Percentiles rank a stretch among this genome's conserved stretches.
phyloP scores from a whole-genome alignment of 495 filamentous ascomycete species.

The Penicillium daleae region DNA sequence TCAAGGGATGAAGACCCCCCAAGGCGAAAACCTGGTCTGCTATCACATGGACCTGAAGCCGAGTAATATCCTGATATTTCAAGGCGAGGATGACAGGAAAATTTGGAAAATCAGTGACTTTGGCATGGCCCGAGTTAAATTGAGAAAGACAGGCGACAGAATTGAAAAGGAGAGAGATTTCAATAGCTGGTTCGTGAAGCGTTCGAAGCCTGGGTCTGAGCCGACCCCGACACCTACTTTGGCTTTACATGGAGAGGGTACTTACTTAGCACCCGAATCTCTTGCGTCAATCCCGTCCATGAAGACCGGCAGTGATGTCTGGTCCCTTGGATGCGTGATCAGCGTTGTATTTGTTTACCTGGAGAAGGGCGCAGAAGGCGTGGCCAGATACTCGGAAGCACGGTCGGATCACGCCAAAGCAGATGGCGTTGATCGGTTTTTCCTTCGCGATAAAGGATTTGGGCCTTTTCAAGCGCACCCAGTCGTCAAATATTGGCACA shows the following conservation, averaged over 20 bases:
- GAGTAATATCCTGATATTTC: background rate
- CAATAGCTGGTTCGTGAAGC: background rate
- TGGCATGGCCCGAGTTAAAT: background rate
- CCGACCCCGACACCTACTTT: background rate
- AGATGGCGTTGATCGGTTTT: background rate
- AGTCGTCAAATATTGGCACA: background rate
- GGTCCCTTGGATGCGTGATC: background rate
- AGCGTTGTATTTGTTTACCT: background rate
- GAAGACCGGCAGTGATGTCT: background rate
- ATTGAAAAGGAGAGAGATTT: background rate
- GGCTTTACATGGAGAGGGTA: background rate
- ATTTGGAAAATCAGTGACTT: background rate
- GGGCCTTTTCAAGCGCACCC: background rate
- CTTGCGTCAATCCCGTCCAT: background rate
- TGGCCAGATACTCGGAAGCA: background rate
- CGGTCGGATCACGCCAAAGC: background rate
- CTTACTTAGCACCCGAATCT: background rate
- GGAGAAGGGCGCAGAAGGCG: background rate
- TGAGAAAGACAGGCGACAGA: background rate
- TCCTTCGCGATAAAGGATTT: background rate
- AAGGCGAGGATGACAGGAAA: background rate
- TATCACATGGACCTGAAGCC: slow-evolving; percentile 1
- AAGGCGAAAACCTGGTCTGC: background rate
- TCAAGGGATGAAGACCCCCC: background rate
- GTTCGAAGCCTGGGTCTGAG: background rate